Evolutionary conservation across 179 eudicot genomes (phyloP).

Genomic region (Spergularia azorica): DNA sequence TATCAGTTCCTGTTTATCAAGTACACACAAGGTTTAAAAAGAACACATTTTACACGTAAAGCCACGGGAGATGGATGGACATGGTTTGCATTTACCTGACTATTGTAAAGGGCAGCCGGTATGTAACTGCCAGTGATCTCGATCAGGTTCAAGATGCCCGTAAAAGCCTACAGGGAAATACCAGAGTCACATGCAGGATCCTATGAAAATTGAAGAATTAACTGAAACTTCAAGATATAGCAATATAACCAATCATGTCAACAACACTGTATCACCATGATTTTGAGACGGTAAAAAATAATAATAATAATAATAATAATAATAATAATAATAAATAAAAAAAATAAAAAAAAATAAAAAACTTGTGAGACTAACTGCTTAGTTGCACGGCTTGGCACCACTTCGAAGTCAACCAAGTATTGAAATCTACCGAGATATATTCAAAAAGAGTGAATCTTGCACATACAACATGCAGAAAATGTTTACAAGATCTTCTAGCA

Average conservation of each 20-base stretch:
- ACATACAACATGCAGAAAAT: too few species aligned
- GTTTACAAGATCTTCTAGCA: too few species aligned
- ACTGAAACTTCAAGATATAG: neutral
- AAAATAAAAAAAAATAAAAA: too few species aligned
- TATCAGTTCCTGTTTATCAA: constrained; percentile 63
- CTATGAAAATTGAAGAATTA: neutral
- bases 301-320: too few species aligned
- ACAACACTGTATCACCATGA: too few species aligned
- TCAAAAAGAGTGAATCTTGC: too few species aligned
- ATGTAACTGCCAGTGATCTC: constrained; percentile 64
- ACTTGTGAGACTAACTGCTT: too few species aligned
- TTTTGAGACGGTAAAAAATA: too few species aligned
- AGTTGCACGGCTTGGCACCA: too few species aligned
- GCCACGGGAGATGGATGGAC: neutral
- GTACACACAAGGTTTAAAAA: neutral
- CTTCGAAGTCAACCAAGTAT: too few species aligned
- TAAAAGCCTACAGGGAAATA: constrained; percentile 63
- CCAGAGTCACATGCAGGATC: neutral
- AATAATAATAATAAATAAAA: too few species aligned
- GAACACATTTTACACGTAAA: neutral
- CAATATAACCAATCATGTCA: neutral
- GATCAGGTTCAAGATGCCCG: constrained; percentile 68
- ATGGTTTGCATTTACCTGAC: constrained; percentile 56
- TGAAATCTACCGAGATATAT: too few species aligned
- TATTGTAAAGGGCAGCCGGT: constrained; percentile 75